phyloP scores from a whole-genome alignment of 2,329 filamentous ascomycete species.

The Sclerotinia trifoliorum region DNA sequence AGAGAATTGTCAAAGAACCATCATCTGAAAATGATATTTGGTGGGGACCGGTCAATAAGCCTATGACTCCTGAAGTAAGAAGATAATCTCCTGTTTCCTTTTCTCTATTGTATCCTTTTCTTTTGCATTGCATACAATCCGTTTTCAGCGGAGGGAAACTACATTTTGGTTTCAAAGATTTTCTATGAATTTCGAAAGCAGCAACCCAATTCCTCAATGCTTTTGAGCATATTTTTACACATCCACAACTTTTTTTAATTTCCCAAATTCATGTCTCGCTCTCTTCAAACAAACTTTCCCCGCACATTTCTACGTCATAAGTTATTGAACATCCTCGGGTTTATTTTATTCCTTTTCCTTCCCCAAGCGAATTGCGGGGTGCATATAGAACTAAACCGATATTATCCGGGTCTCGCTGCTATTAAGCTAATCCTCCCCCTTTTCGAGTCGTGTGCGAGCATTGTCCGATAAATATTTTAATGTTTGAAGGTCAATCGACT shows the following conservation, averaged over 20 bases:
- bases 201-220: background rate
- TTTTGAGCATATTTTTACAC: background rate
- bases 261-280: too few species aligned
- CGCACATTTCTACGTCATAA: conserved; percentile 21
- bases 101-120: background rate
- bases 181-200: background rate
- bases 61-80: conserved; percentile 94
- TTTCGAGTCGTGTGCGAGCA: background rate
- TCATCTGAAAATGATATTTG: conserved; percentile 89
- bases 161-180: background rate
- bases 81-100: background rate
- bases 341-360: conserved; percentile 2
- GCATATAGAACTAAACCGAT: conserved; percentile 13
- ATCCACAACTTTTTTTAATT: background rate
- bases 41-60: conserved; percentile 87
- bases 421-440: background rate
- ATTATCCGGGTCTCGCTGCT: background rate
- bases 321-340: conserved; percentile 20
- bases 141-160: background rate
- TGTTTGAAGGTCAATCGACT: background rate
- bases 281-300: conserved; percentile 9
- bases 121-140: background rate
- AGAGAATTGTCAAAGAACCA: conserved; percentile 92
- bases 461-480: background rate
- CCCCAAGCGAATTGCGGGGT: conserved; percentile 23